Evolutionary conservation across 164 flowering plant species (phyloP).

Genomic region (Euptelea pleiosperma): DNA sequence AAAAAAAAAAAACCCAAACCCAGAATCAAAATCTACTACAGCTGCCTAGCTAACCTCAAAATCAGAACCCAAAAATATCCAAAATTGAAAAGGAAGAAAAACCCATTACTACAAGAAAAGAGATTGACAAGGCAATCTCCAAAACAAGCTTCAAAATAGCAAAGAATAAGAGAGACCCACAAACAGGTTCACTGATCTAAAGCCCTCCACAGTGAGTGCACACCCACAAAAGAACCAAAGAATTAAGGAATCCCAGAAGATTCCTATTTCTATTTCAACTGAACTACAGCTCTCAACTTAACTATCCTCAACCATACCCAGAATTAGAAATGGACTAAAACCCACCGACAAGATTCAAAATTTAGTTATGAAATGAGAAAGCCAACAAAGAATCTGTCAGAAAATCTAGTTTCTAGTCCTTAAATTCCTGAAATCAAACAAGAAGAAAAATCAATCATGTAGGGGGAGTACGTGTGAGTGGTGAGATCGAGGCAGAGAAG

Average conservation of each 20-base stretch:
- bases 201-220: conserved; percentile 11
- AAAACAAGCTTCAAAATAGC: conserved; percentile 4
- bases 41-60: conserved; percentile 21
- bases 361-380: conserved; percentile 17
- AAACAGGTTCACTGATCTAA: conserved; percentile 6
- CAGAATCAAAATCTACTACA: conserved; percentile 28
- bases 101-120: conserved; percentile 5
- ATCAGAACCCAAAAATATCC: conserved; percentile 7
- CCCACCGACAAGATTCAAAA: conserved; percentile 25
- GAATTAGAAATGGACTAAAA: conserved; percentile 14
- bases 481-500: conserved; percentile 19
- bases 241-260: conserved; percentile 24
- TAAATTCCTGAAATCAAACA: conserved; percentile 27
- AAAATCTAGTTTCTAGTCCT: conserved; percentile 20
- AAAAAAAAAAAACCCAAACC: conserved; percentile 11
- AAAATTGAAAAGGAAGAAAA: conserved; percentile 10
- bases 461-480: conserved; percentile 7
- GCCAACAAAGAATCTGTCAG: conserved; percentile 29
- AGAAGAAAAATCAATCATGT: conserved; percentile 27
- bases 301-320: conserved; percentile 23
- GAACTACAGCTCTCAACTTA: conserved; percentile 11
- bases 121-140: too few species aligned
- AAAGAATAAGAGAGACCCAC: conserved; percentile 13
- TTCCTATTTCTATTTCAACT: conserved; percentile 23
- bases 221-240: conserved; percentile 9